Conservation (phyloP, 331 rosid genomes). For the Rosa hybrid region DNA sequence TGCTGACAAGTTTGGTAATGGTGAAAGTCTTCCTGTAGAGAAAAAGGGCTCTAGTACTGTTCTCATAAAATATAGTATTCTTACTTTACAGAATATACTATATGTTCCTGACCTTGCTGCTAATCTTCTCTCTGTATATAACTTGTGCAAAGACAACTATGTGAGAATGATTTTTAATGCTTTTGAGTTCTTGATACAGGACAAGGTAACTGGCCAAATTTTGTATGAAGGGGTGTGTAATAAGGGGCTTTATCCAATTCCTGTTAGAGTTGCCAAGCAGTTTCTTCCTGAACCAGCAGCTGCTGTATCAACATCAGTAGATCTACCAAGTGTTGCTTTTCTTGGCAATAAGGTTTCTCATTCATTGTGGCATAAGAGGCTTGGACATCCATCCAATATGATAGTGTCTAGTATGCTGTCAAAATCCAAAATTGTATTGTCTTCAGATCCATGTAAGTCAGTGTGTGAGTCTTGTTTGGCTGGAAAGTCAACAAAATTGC, state of each 20-base stretch:
- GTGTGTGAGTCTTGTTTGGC: not conserved
- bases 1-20: not conserved
- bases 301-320: not conserved
- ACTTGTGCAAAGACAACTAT: no score
- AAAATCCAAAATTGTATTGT: no score
- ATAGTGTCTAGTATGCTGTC: not conserved
- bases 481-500: not conserved
- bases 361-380: not conserved
- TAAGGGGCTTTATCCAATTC: not conserved
- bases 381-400: not conserved
- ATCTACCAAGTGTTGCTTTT: not conserved
- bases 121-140: not conserved
- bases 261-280: not conserved
- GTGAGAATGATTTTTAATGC: not conserved
- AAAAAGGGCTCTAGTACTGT: not conserved
- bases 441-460: not conserved
- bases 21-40: not conserved
- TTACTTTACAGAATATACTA: not conserved
- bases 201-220: not conserved
- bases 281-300: not conserved
- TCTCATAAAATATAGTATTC: no score
- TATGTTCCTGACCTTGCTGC: not conserved
- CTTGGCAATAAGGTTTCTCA: not conserved
- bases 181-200: not conserved
- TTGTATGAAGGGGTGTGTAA: not conserved